Evolutionary conservation across 768 basidiomycete genomes (phyloP).

Genomic region (Megacollybia marginata): DNA sequence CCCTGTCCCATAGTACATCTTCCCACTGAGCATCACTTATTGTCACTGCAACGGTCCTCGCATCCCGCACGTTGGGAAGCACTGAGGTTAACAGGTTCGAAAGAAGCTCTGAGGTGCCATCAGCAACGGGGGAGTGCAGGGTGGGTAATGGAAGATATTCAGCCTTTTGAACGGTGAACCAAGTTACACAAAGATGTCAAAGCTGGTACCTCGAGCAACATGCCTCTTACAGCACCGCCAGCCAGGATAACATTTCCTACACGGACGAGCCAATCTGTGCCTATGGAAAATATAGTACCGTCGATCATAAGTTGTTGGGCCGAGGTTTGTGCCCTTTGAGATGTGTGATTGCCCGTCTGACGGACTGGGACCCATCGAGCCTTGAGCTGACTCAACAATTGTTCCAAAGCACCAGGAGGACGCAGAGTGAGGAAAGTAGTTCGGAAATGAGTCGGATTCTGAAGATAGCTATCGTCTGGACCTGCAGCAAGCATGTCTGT

Average conservation of each 20-base stretch:
- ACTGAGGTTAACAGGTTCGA: constrained; percentile 71
- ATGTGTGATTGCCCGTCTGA: constrained; percentile 30
- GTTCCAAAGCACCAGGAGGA: constrained; percentile 70
- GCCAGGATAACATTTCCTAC: constrained; percentile 72
- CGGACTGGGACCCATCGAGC: constrained; percentile 71
- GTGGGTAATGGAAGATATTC: constrained; percentile 76
- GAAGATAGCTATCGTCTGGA: constrained; percentile 32
- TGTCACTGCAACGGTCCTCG: constrained; percentile 70
- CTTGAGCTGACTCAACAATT: constrained; percentile 63
- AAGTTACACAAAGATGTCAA: constrained; percentile 2
- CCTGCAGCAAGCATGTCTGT: constrained; percentile 48
- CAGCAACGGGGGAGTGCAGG: constrained; percentile 53
- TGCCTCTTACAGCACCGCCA: constrained; percentile 73
- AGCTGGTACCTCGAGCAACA: constrained; percentile 66
- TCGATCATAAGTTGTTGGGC: constrained; percentile 69
- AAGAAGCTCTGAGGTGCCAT: constrained; percentile 66
- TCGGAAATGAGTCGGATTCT: constrained; percentile 59
- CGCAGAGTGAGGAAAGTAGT: constrained; percentile 70
- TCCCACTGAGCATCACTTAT: constrained; percentile 77
- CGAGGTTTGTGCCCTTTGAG: constrained; percentile 39
- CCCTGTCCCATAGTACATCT: constrained; percentile 70
- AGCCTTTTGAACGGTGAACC: constrained; percentile 35
- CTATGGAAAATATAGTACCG: constrained; percentile 67
- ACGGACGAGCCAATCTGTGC: constrained; percentile 76
- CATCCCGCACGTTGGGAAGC: constrained; percentile 65